Evolutionary conservation across 1,284 basidiomycete species (phyloP), one percentile per base, ranked within the genome.

Genomic region (Cystobasidium sp.): DNA sequence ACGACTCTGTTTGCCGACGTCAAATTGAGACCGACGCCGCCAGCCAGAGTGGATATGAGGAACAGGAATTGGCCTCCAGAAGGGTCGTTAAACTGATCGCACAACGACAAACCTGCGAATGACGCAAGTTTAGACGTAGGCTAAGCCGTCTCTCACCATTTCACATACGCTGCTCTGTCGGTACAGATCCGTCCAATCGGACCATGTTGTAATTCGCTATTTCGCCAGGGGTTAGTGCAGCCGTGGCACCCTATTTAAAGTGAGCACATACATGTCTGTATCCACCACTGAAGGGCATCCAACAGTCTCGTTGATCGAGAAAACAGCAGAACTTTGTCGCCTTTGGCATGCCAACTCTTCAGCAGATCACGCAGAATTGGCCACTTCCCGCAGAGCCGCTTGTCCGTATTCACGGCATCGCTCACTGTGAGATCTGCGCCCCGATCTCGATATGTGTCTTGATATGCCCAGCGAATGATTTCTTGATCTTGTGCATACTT

Each of bases 251-350:
- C 1, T 6, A 6, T 8, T 3, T 1, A 22, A 22, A n/a, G 5
- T 8, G 18, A 18, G 12, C 6, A 43, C 68, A 5, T 56, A 75
- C 85, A 83, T 7, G 83, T 83, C 22, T 84, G 84, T 18, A 94
- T 84, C 80, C 91, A 88, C 77, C 87, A 89, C 66, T 90, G 88
- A 46, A 95, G 83, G 86, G 92, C 91, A 10, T 90, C 88, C 22
- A 95, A 84, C 18, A 95, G 83, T 80, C 91, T 92, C 74, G 92
- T 88, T 0, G 90, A 90, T 80, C 92, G 92, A 2, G 92, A 93
- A 82, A 95, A 95, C 68, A 94, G 88, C 31, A 94, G 84, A 18
- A 81, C 81, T 76, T 91, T 94, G 72, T 80, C 82, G 6, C 79
- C 77, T 0, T 83, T 80, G 0, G 68, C 58, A n/a, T 83, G 78